These are phyloP conservation scores for Naganishia albida DNA, from an alignment of 1,284 basidiomycete species.

Conservation along the genomic window DNA sequence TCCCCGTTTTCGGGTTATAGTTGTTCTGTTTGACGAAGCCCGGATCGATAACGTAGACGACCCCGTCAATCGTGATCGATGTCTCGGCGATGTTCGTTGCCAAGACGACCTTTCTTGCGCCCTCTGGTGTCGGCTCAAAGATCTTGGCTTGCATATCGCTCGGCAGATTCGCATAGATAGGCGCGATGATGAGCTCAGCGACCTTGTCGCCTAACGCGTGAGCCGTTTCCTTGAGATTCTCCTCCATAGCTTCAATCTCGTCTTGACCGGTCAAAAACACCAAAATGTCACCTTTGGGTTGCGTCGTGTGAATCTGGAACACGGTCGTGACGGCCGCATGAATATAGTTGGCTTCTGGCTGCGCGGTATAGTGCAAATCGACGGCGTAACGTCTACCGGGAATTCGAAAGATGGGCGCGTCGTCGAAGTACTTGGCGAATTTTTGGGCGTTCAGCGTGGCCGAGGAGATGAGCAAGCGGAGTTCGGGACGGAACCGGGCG, in stretches of 20 bases:
- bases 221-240: slow-evolving; percentile 93
- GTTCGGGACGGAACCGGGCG: slow-evolving; percentile 90
- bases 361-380: slow-evolving; percentile 96
- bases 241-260: slow-evolving; percentile 95
- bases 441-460: slow-evolving; percentile 97
- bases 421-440: slow-evolving; percentile 93
- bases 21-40: slow-evolving; percentile 98
- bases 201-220: slow-evolving; percentile 95
- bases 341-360: slow-evolving; percentile 96
- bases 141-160: slow-evolving; percentile 99
- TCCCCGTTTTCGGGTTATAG: slow-evolving; percentile 93
- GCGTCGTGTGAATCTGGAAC: slow-evolving; percentile 98
- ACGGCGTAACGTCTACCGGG: slow-evolving; percentile 97
- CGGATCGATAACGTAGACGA: slow-evolving; percentile 96
- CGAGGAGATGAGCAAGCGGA: slow-evolving; percentile 86
- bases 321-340: slow-evolving; percentile 98
- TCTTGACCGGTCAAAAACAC: slow-evolving; percentile 99
- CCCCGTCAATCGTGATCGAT: slow-evolving; percentile 95
- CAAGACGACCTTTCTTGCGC: slow-evolving; percentile 92
- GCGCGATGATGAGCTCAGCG: slow-evolving; percentile 89
- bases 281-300: slow-evolving; percentile 96
- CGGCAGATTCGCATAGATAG: slow-evolving; percentile 96
- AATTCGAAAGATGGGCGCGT: slow-evolving; percentile 89
- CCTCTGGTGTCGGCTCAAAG: slow-evolving; percentile 96
- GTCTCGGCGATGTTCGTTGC: slow-evolving; percentile 99